Base-by-base conservation (phyloP, 441 rosid genomes). In the Croton laevigatus region DNA sequence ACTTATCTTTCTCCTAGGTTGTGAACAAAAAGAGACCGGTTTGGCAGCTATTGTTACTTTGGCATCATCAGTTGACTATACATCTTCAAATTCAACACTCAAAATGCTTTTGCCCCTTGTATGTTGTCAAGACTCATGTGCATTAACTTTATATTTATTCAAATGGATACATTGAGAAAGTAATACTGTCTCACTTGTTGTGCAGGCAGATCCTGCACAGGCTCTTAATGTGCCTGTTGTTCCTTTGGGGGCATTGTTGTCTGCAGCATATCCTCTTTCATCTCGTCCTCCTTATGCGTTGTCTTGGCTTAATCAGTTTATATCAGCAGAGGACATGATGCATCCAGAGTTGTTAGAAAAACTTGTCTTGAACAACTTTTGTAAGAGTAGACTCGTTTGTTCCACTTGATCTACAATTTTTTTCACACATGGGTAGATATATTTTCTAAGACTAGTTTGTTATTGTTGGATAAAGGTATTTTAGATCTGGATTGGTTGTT, bases 261-360 rank as follows among this genome's bases (percentile, higher is more conserved):
- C 98, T 37, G 98, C 96, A 61, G 93, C 97, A 68, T 88, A 78
- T 88, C 98, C 98, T 80, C 94, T 94, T 81, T 89, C 96, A 0
- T 66, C 90, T 45, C 86, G 83, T 37, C 91, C 98, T 75, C 97
- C 96, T 53, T 91, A 86, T 69, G 89, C 83, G 23, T 81, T 90
- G 72, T 84, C 97, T 77, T 89, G 98, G 99, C 87, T 94, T 76
- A 90, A 85, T 76, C 16, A 83, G 71, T 76, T 90, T 79, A 90
- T 94, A 88, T 90, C 99, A 75, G 88, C 97, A 65, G 79, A 90
- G 59, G 96, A 90, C 84, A 94, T 94, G 99, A 94, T 94, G 99
- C 97, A 89, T 81, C 97, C 97, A 17, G 98, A 92, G 73, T 54
- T 86, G 85, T 79, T 94, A 67, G 82, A 94, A 76, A 94, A 90